Evolutionary conservation across 768 basidiomycete genomes (phyloP), one percentile per base, ranked within the genome.

Genomic region (Amanita pallidorosea): DNA sequence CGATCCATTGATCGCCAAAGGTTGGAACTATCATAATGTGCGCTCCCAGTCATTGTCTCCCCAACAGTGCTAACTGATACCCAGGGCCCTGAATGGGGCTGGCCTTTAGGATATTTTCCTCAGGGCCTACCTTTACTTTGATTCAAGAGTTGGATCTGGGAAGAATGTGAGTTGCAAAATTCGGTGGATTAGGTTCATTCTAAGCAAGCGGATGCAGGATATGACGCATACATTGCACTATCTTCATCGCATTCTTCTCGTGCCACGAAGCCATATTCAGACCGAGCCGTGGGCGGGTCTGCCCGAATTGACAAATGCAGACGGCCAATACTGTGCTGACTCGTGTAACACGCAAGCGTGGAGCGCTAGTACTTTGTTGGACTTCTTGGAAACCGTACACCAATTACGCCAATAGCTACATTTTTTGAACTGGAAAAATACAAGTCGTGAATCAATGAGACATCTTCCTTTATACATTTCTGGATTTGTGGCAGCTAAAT

Each of bases 61-160:
- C 35, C n/a, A 11, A 36, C 25, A 29, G 4, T 29, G 36, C 29
- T 41, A 53, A 46, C 42, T 53, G 9, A 12, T 12, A 41, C 38
- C 18, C 54, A 93, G 81, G 91, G 90, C 15, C 91, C 91, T 4
- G 89, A 93, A 62, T 96, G 91, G 92, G 87, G 85, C 8, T 95
- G 92, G 91, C 91, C 91, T 9, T 68, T 91, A 40, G 96, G 96
- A 3, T 98, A 92, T 70, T 97, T n/a, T 96, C 76, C 67, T 98
- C 55, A 82, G 91, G 45, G 92, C 96, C 0, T 96, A 91, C 66
- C 75, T 97, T 41, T 67, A 89, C 62, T 98, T 98, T 63, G 91
- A 96, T 62, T 79, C 72, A 11, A 67, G 69, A 11, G 77, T 72
- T 13, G 90, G 88, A 2, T 68, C 65, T 8, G 86, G 85, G 20